These are phyloP conservation scores for Solanum raphanifolium DNA, from an alignment of 257 asterid genomes.

Conservation along the genomic window DNA sequence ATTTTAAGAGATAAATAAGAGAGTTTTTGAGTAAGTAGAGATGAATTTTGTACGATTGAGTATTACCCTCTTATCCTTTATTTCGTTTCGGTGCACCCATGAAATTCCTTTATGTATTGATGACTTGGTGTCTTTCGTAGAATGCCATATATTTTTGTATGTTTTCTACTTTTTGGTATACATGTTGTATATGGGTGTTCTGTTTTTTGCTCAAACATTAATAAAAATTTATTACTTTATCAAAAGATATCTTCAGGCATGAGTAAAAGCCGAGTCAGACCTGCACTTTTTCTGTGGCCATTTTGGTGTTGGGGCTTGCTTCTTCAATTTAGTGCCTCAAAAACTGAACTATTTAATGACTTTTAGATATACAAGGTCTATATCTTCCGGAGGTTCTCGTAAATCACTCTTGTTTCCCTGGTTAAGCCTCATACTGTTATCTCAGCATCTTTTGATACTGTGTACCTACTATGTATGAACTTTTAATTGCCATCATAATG, in stretches of 20 bases:
- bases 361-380: neutral
- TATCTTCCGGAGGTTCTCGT: neutral
- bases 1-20: neutral
- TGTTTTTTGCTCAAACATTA: neutral
- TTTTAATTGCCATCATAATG: neutral
- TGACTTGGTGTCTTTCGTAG: neutral
- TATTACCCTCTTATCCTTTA: neutral
- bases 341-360: neutral
- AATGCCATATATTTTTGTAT: neutral
- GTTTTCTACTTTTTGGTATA: neutral
- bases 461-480: neutral
- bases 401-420: neutral
- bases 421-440: neutral
- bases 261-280: neutral
- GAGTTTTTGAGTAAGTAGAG: neutral
- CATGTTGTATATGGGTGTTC: neutral
- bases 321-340: neutral
- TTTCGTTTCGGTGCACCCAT: neutral
- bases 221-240: neutral
- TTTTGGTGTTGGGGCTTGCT: neutral
- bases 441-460: neutral
- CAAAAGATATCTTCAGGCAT: neutral
- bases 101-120: neutral
- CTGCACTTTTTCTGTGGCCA: neutral
- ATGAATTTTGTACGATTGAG: neutral